Evolutionary conservation across 2,329 filamentous ascomycete species (phyloP), one percentile per base, ranked within the genome.

Genomic region (Laburnicola sp.): DNA sequence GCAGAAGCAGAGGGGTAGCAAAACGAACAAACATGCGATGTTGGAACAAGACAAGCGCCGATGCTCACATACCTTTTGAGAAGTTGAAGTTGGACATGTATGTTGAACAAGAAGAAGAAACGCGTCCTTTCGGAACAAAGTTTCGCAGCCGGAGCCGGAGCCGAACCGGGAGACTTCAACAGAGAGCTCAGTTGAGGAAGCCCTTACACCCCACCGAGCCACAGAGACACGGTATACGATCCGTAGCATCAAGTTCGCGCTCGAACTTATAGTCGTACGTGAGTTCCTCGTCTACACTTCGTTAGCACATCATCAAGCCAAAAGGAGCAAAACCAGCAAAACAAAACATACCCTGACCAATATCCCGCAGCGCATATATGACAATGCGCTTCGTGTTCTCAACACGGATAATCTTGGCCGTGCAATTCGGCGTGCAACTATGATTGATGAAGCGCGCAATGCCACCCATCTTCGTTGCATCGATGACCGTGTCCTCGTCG

Each of bases 201-300:
- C 94, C 94, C 80, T 99, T 99, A 80, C 94, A 99, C 41, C 91
- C 91, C 27, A 92, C 86, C 37, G 93, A 97, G 53, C 94, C 94
- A 74, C 94, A 99, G 44, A 99, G 86, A 79, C 94, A 99, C 44
- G 94, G 94, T 65, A 99, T 97, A 58, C 94, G 90, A 74, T 99
- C 94, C 57, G 91, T 84, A 63, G 91, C 95, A 67, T 91, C 91
- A 68, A 95, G 90, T 76, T 99, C 94, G 65, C 94, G 89, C 78
- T 99, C 94, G 74, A 99, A 99, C 75, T 99, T 99, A 83, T 99
- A 99, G 79, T 99, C 94, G 78, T 99, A 99, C 2, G 94, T 99
- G 72, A 99, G 86, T 80, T 99, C 94, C 77, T 99, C 94, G 72
- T 97, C 94, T 99, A 69, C 7, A 27, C 38, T 48, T 37, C 32